These are phyloP conservation scores for Asclepias syriaca DNA, from an alignment of 257 asterid species.

Conservation along the genomic window DNA sequence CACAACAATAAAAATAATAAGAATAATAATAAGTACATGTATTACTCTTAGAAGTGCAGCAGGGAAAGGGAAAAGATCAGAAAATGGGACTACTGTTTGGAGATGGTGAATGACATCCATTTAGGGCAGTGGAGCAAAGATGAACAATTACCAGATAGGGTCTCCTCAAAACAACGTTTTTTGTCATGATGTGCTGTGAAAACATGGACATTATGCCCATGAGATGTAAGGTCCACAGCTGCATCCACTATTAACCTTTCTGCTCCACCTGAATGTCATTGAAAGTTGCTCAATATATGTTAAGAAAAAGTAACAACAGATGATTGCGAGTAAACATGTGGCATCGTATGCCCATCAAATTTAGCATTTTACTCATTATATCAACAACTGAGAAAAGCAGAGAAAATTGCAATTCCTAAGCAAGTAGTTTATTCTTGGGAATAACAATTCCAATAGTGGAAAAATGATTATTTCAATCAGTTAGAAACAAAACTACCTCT, in stretches of 20 bases:
- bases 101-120: too few species aligned
- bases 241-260: constrained; percentile 93
- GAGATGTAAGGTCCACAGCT: constrained; percentile 78
- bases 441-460: not conserved
- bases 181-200: constrained; percentile 93
- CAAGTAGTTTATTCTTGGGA: not conserved
- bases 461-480: not conserved
- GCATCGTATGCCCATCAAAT: not conserved
- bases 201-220: constrained; percentile 74
- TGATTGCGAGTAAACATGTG: not conserved
- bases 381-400: not conserved
- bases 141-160: constrained; percentile 62
- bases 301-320: not conserved
- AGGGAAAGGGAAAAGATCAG: constrained; percentile 9
- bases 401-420: not conserved
- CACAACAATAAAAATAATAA: too few species aligned
- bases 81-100: too few species aligned
- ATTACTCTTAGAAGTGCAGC: constrained; percentile 1
- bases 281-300: not conserved
- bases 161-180: constrained; percentile 89
- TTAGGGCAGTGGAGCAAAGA: too few species aligned
- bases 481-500: not conserved
- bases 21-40: not conserved
- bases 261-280: constrained; percentile 73
- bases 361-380: not conserved